Base-by-base conservation (phyloP, 805 yeast genomes). In the Candida yuanshanica region DNA sequence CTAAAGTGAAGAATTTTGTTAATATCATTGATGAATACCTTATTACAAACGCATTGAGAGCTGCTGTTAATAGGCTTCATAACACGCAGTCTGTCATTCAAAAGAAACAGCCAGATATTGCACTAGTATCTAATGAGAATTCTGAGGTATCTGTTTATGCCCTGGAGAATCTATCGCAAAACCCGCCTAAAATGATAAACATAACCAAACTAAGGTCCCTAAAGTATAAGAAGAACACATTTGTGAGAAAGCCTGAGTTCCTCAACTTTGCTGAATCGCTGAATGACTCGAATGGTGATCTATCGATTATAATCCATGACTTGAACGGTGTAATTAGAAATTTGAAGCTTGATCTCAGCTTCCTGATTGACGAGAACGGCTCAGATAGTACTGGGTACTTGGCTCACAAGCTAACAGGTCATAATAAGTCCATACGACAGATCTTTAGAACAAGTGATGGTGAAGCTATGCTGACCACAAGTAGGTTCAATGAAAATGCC, bases 401-500 rank as follows among this genome's bases (percentile, higher is more conserved):
- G 9, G 64, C 69, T 20, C 72, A 79, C 47, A 80, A 83, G 49
- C 75, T 82, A 41, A 87, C 95, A 2, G 98, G 98, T 1, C 96
- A 89, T 56, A 74, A 78, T 41, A 89, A 89, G 55, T 85, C 96
- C 0, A 79, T 90, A 18, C 77, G 75, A 49, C 72, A 69, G 37
- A 59, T 90, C 4, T 65, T 77, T 14, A 76, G 89, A 51, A 83
- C 95, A 1, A 65, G 77, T 7, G 77, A 79, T 52, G 91, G 90
- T 26, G 65, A 70, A 21, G 72, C 83, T 0, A 58, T 81, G 45
- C 58, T 83, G 10, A 75, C 88, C 1, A 60, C 72, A 11, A 75
- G 83, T 7, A 64, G 88, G 47, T 83, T 80, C 50, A 73, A 73
- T 33, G 84, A 79, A 44, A 79, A 76, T 49, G 69, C 72, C 33